A percentile compares a stretch with the other conserved stretches of the same genome.
These are phyloP conservation scores for Aurantiochytrium sp. DNA, from an alignment of 108 stramenopile genomes.

Conservation along the genomic window DNA sequence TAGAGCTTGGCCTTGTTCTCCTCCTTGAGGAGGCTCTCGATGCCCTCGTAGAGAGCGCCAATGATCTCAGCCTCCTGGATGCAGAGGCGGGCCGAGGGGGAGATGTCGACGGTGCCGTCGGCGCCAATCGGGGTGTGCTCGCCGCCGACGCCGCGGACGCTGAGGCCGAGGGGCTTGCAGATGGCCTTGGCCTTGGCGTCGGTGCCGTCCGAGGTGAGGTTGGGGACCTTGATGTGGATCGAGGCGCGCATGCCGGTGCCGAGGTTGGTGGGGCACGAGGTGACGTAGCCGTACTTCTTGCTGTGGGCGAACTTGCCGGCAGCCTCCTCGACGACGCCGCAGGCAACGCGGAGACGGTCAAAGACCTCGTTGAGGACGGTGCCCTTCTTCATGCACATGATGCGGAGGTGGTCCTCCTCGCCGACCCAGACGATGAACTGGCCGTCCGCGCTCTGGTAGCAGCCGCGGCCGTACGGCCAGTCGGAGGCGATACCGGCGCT, in stretches of 20 bases:
- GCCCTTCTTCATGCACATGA: slow-evolving; percentile 75
- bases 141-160: slow-evolving; percentile 63
- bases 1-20: slow-evolving; percentile 45
- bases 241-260: slow-evolving; percentile 78
- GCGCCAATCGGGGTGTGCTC: slow-evolving; percentile 67
- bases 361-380: slow-evolving; percentile 83
- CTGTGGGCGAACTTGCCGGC: slow-evolving; percentile 61
- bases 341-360: slow-evolving; percentile 56
- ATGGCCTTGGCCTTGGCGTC: slow-evolving; percentile 60
- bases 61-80: slow-evolving; percentile 62
- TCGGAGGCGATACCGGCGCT: slow-evolving; percentile 57
- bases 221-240: slow-evolving; percentile 70
- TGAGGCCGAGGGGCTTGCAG: slow-evolving; percentile 62
- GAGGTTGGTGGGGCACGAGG: slow-evolving; percentile 74
- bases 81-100: slow-evolving; percentile 59
- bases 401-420: slow-evolving; percentile 81
- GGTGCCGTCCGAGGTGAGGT: slow-evolving; percentile 62
- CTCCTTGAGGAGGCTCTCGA: slow-evolving; percentile 48
- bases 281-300: slow-evolving; percentile 66
- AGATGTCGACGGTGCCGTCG: slow-evolving; percentile 65
- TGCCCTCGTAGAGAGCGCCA: slow-evolving; percentile 55
- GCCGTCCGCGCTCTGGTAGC: slow-evolving; percentile 62
- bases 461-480: slow-evolving; percentile 61
- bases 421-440: slow-evolving; percentile 81
- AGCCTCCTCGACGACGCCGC: slow-evolving; percentile 57